phyloP scores from a whole-genome alignment of 805 yeast genomes.

The Candida pini region DNA sequence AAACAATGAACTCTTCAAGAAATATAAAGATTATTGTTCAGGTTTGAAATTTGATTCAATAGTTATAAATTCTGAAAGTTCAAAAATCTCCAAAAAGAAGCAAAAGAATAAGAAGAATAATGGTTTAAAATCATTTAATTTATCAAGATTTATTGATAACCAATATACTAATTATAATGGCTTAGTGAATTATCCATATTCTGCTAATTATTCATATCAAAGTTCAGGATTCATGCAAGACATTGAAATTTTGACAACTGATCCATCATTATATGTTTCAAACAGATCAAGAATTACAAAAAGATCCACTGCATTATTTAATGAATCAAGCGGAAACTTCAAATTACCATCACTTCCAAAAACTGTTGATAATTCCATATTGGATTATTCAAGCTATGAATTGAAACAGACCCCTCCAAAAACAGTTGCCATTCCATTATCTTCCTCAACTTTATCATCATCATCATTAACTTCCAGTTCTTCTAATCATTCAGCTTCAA shows the following conservation, averaged over 20 bases:
- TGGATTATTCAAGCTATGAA: no score
- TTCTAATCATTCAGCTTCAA: no score
- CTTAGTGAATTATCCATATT: slow-evolving; percentile 44
- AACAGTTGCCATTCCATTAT: neutral
- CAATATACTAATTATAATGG: slow-evolving; percentile 21
- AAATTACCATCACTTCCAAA: slow-evolving; percentile 17
- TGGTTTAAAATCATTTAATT: slow-evolving; percentile 9
- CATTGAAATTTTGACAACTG: slow-evolving; percentile 42
- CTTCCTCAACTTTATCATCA: neutral
- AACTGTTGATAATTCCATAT: no score
- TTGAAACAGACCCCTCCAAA: neutral
- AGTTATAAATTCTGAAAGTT: neutral
- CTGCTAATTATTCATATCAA: slow-evolving; percentile 46
- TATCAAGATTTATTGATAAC: slow-evolving; percentile 20
- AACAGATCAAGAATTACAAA: slow-evolving; percentile 33
- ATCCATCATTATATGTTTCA: slow-evolving; percentile 43
- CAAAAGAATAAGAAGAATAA: slow-evolving; percentile 5
- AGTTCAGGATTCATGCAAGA: slow-evolving; percentile 43
- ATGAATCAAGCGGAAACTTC: no score
- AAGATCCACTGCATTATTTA: slow-evolving; percentile 20
- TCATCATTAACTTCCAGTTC: no score
- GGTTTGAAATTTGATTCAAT: slow-evolving; percentile 8
- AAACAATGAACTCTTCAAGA: slow-evolving; percentile 33
- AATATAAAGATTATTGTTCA: slow-evolving; percentile 32
- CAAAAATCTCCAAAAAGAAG: slow-evolving; percentile 8